Evolutionary conservation across 495 filamentous ascomycete species (phyloP).

Genomic region (Xylaria longipes): DNA sequence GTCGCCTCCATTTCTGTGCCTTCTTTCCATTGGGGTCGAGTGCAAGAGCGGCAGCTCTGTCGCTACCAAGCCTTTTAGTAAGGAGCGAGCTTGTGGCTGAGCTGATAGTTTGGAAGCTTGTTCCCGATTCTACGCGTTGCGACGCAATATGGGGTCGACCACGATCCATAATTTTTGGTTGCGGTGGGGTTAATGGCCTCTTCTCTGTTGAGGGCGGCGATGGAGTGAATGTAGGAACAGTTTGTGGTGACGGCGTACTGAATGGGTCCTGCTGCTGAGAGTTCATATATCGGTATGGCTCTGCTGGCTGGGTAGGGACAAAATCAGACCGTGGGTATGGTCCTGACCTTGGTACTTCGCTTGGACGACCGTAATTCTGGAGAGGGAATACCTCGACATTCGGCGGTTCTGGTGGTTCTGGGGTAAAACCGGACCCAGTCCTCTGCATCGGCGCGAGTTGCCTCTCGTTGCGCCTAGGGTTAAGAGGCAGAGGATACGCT

Average conservation of each 20-base stretch:
- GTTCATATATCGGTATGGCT: conserved; percentile 7
- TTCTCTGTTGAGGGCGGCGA: conserved; percentile 15
- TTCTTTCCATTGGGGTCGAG: conserved; percentile 38
- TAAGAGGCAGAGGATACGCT: conserved; percentile 35
- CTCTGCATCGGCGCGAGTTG: conserved; percentile 29
- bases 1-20: conserved; percentile 29
- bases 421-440: conserved; percentile 30
- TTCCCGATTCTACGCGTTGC: conserved; percentile 27
- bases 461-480: conserved; percentile 27
- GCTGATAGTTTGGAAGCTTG: conserved; percentile 31
- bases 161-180: conserved; percentile 7
- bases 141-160: conserved; percentile 14
- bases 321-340: neutral
- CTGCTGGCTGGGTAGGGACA: neutral
- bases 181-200: conserved; percentile 14
- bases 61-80: conserved; percentile 56
- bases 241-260: neutral
- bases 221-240: conserved; percentile 4
- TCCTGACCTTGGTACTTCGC: neutral
- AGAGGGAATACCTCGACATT: conserved; percentile 29
- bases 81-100: conserved; percentile 47
- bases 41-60: conserved; percentile 50
- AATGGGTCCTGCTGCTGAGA: conserved; percentile 20
- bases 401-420: conserved; percentile 22
- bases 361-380: neutral